Base-by-base conservation (phyloP, 805 yeast species). In the Kodamaea laetipori region DNA sequence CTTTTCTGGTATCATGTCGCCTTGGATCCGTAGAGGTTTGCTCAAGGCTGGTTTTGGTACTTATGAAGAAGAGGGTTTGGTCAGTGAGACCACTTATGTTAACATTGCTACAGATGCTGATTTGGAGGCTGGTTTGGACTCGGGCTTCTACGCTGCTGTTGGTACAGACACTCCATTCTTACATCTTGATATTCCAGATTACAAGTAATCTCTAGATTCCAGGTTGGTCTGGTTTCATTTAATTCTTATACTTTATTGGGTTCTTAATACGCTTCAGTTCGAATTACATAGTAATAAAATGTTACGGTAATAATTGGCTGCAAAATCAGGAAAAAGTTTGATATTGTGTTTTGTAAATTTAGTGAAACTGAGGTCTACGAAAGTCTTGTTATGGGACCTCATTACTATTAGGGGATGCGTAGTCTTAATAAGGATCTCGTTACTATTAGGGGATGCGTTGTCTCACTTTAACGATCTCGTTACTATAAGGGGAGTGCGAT, bases 21-120 rank as follows among this genome's bases (percentile, higher is more conserved):
- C 92, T 7, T 90, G 97, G 97, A 79, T 86, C 43, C 81, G 87
- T 56, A 77, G 92, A 57, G 85, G 84, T 4, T 75, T 90, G 52
- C 60, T 84, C 34, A 77, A 80, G 53, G 82, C 82, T 45, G 95
- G 95, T 1, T 89, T 89, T 66, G 95, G 96, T 37, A 69, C 77
- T 13, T 70, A 73, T 40, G 71, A 66, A 18, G 76, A 70, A 23
- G 73, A 57, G 38, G 61, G 63, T 13, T 52, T 69, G 48, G 64
- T 66, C 5, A 66, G 73, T 39, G 71, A 64, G 9, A 60, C 54
- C 21, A 64, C 64, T n/a, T 71, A 65, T 41, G 73, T 71, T 24
- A 69, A 71, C 50, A 66, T 71, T 43, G 70, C 68, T 8, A 46
- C 62, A 11, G 45, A 54, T 17, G 53, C 54, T 12, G 73, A 64